Base-by-base conservation (phyloP, 2,329 filamentous ascomycete genomes). In the Berkeleyomyces basicola region DNA sequence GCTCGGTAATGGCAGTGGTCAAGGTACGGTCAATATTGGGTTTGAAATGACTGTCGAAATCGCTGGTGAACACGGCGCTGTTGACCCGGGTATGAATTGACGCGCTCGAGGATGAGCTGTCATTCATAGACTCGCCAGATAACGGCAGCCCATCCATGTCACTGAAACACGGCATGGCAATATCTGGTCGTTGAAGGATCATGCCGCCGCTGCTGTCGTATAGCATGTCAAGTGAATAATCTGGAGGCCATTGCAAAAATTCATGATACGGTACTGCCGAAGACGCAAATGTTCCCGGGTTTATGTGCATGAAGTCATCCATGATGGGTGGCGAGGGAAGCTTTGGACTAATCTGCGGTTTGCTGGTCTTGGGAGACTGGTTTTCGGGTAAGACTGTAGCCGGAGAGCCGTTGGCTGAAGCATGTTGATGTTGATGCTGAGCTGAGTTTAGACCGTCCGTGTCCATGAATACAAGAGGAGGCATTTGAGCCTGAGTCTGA, bases 81-180 rank as follows among this genome's bases (percentile, higher is more conserved):
- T 76, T 78, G 31, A 72, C 74, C 44, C 76, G 72, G 1, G 77
- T 79, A 65, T 78, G 76, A 2, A 75, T 71, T 1, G 76, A 78
- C 0, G 71, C 73, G 9, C 72, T 68, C 0, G 76, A 76, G 0
- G 77, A 77, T 3, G 61, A 42, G 31, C 68, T 71, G 4, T 74
- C 73, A 6, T 14, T 39, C 5, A 55, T 55, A 11, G 51, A 55
- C 51, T 55, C 51, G 6, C 33, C 37, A 2, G 51, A 55, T 36
- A 55, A 14, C 2, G 74, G 74, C 10, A 75, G 69, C 61, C 77
- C 74, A 66, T 72, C 76, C 36, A 74, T 66, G 6, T 76, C 75
- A 0, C 71, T 67, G 62, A 77, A 76, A 2, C 69, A 66, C 1
- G 71, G 69, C 65, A 74, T 71, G 11, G 71, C 58, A 33, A 76